Evolutionary conservation across 2,329 filamentous ascomycete species (phyloP), one percentile per base, ranked within the genome.

Genomic region (Fusarium multiceps): DNA sequence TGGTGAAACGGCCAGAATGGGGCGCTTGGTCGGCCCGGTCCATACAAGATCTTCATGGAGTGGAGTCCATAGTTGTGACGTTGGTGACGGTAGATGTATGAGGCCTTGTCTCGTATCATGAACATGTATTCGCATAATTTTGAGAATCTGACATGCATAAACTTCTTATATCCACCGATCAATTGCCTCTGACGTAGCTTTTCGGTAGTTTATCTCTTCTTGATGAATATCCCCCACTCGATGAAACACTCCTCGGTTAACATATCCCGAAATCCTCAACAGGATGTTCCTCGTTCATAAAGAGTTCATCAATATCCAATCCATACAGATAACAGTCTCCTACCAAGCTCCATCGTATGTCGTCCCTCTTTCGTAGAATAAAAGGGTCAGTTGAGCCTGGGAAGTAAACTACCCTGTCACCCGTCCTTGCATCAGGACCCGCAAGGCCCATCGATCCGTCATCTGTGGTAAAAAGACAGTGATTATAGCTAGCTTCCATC

Each of bases 241-340:
- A 37, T 30, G 27, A n/a, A 47, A 47, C 25, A 3, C 45, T 30
- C n/a, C 23, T 46, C 23, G 13, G 18, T 9, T 13, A 65, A 16
- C 13, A 54, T 5, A 68, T 55, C 10, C n/a, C 18, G 1, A 68
- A 68, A 3, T 55, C 30, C 2, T 69, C 59, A 0, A 47, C 65
- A 3, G 55, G 6, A 30, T 66, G 66, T 7, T 41, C 59, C 16
- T 27, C 23, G 4, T 66, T n/a, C 12, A 42, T 18, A 7, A 68
- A 69, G 4, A 68, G 0, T 4, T 28, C 30, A 2, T 69, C 61
- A 2, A 68, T 11, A 6, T 61, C 20, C 8, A 68, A 9, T 1
- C 54, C 59, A 25, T 69, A 27, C 41, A 69, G 5, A 30, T 69
- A 66, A 10, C 65, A 68, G 9, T 69, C 59, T 9, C 45, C 23